These are phyloP conservation scores for Schizothecium vesticola DNA, from an alignment of 495 filamentous ascomycete genomes.

Conservation along the genomic window DNA sequence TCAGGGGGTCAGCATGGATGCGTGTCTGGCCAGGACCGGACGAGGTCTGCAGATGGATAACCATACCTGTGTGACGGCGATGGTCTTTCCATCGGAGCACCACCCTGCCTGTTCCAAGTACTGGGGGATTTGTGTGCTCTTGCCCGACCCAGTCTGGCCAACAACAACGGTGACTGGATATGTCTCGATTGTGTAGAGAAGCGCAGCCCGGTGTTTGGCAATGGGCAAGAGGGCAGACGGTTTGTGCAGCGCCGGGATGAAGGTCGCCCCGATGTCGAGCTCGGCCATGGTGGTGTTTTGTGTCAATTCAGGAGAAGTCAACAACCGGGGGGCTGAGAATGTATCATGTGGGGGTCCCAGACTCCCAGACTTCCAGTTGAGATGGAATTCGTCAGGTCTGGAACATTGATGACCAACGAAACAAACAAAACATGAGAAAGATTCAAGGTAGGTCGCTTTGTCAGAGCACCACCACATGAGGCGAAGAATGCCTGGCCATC, in stretches of 20 bases:
- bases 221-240: slow-evolving; percentile 73
- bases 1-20: slow-evolving; percentile 6
- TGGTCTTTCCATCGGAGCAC: slow-evolving; percentile 71
- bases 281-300: slow-evolving; percentile 42
- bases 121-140: slow-evolving; percentile 85
- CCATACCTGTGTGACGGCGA: slow-evolving; percentile 86
- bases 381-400: neutral
- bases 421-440: neutral
- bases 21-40: slow-evolving; percentile 5
- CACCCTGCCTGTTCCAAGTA: slow-evolving; percentile 86
- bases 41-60: neutral
- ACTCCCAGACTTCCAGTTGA: neutral
- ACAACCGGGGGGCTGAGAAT: neutral
- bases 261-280: slow-evolving; percentile 55
- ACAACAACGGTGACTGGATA: slow-evolving; percentile 79
- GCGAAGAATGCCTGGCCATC: neutral
- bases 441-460: neutral
- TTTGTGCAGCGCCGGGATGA: slow-evolving; percentile 74
- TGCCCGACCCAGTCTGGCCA: slow-evolving; percentile 86
- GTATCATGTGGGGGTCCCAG: neutral
- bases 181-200: slow-evolving; percentile 73
- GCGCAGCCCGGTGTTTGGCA: slow-evolving; percentile 61
- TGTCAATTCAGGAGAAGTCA: neutral
- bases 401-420: neutral
- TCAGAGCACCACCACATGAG: neutral